These are phyloP conservation scores for Dictyostelium brefeldianum DNA, from an alignment of 78 protist species.

Conservation along the genomic window DNA sequence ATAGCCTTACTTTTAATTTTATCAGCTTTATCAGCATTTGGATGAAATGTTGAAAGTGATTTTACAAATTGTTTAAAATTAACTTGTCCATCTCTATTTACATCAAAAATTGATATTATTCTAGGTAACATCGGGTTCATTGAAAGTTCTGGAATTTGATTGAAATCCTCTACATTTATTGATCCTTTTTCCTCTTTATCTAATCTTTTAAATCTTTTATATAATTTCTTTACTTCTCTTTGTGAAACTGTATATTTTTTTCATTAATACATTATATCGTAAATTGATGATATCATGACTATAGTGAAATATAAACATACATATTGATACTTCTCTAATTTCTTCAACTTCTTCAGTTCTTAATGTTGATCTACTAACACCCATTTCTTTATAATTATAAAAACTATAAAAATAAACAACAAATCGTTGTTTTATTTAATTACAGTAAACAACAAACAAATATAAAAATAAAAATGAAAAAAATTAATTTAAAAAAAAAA, in stretches of 20 bases:
- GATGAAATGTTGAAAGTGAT: conserved; percentile 76
- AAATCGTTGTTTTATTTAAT: too few species aligned
- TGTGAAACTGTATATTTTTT: conserved; percentile 50
- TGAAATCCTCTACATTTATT: conserved; percentile 83
- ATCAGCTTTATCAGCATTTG: conserved; percentile 72
- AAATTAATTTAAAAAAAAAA: too few species aligned
- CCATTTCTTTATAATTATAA: conserved; percentile 40
- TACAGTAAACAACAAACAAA: too few species aligned
- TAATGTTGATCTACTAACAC: conserved; percentile 71
- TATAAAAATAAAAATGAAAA: too few species aligned
- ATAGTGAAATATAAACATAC: conserved; percentile 19
- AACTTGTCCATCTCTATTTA: conserved; percentile 72
- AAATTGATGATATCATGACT: neutral
- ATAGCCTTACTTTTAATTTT: conserved; percentile 62
- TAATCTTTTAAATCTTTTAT: conserved; percentile 85
- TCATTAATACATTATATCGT: neutral
- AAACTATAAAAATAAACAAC: neutral
- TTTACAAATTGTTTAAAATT: conserved; percentile 83
- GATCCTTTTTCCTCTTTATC: conserved; percentile 82
- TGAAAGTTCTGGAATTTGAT: conserved; percentile 84
- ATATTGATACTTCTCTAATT: conserved; percentile 36
- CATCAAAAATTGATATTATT: conserved; percentile 76
- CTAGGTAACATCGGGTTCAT: conserved; percentile 88
- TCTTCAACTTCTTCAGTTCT: conserved; percentile 81
- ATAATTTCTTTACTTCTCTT: conserved; percentile 80